These are phyloP conservation scores for Penicillium vulpinum DNA, from an alignment of 2,329 filamentous ascomycete genomes.

Conservation along the genomic window DNA sequence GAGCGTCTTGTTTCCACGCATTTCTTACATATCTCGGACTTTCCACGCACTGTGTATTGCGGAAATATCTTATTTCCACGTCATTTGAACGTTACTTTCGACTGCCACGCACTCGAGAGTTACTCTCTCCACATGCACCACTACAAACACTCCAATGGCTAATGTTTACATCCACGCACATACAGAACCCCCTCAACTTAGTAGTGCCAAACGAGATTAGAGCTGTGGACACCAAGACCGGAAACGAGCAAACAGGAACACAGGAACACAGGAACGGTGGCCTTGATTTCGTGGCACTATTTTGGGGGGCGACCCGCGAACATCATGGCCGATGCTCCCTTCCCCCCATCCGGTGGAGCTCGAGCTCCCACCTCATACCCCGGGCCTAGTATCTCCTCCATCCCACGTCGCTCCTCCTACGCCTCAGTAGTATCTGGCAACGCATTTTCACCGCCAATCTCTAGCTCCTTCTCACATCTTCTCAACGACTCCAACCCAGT, in stretches of 20 bases:
- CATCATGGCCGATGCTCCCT: conserved; percentile 48
- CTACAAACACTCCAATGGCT: background rate
- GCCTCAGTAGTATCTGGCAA: conserved; percentile 61
- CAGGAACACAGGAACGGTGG: background rate
- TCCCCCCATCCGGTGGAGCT: conserved; percentile 45
- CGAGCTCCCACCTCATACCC: conserved; percentile 33
- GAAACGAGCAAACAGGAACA: background rate
- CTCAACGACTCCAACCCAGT: conserved; percentile 45
- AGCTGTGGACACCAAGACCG: background rate
- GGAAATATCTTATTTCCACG: background rate
- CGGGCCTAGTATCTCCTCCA: conserved; percentile 33
- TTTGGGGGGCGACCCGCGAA: conserved; percentile 24
- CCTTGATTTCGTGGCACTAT: conserved; percentile 3
- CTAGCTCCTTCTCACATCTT: conserved; percentile 57
- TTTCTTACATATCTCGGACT: background rate
- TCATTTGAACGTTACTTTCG: background rate
- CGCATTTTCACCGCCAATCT: conserved; percentile 40
- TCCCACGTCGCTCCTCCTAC: conserved; percentile 59
- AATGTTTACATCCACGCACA: background rate
- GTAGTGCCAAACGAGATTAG: background rate
- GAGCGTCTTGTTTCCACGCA: background rate
- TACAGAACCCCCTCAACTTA: background rate
- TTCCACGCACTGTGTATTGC: background rate
- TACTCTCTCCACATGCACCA: background rate
- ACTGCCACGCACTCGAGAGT: background rate